phyloP scores from a whole-genome alignment of 345 rosid genomes.

The Citrus sinensis region DNA sequence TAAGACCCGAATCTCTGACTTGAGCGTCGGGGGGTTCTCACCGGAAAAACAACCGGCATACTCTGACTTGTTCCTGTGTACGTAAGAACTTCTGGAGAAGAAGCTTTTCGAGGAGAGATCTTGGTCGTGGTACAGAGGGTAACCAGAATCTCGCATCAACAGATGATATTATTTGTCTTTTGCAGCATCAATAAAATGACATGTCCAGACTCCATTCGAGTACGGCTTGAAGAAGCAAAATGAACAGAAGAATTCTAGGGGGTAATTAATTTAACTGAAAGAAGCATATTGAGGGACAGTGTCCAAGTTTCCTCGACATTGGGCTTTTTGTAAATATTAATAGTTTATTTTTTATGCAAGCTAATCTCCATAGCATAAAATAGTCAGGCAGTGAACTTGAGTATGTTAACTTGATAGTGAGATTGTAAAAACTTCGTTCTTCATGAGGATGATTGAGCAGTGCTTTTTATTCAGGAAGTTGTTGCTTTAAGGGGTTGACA shows the following conservation, averaged over 20 bases:
- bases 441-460: neutral
- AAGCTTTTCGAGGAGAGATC: no score
- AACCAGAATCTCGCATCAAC: no score
- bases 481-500: neutral
- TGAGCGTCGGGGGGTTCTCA: no score
- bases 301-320: neutral
- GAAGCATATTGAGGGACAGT: neutral
- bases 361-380: neutral
- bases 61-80: no score
- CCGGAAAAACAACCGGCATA: no score
- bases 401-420: neutral
- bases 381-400: neutral
- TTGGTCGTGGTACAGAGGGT: no score
- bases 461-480: neutral
- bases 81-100: no score
- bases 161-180: neutral
- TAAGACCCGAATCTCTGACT: no score
- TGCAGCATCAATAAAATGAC: constrained; percentile 65
- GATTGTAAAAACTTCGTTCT: neutral
- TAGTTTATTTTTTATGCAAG: neutral
- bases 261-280: neutral
- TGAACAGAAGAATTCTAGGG: constrained; percentile 24
- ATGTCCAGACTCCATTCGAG: constrained; percentile 42
- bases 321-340: constrained; percentile 16
- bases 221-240: constrained; percentile 49